Percentiles rank a stretch among this genome's conserved stretches.
Evolutionary conservation across 1,139 yeast genomes (phyloP).

Genomic region (Lodderomyces metapsilosis): DNA sequence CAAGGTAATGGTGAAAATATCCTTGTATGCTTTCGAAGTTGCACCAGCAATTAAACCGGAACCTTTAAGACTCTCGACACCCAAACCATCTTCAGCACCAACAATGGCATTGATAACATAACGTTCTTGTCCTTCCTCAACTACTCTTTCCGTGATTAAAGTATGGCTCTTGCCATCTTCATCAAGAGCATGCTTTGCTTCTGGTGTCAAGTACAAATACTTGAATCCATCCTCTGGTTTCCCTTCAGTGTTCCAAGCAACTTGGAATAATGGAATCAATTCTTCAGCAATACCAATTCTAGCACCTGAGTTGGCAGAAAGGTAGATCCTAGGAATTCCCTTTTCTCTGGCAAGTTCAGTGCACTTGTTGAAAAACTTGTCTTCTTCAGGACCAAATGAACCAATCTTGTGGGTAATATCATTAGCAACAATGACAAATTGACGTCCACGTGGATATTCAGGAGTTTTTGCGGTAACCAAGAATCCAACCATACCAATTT

Average conservation of each 20-base stretch:
- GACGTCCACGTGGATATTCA: conserved; percentile 95
- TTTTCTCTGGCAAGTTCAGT: conserved; percentile 86
- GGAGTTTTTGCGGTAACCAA: conserved; percentile 89
- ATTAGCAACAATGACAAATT: conserved; percentile 87
- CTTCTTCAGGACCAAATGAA: conserved; percentile 98
- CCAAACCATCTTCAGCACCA: conserved; percentile 94
- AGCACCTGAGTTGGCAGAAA: conserved; percentile 98
- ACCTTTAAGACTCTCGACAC: conserved; percentile 97
- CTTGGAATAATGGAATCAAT: conserved; percentile 81
- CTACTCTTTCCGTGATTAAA: conserved; percentile 75
- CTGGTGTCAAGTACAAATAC: conserved; percentile 78
- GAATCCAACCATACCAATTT: conserved; percentile 98
- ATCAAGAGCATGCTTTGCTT: conserved; percentile 59
- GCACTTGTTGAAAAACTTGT: conserved; percentile 83
- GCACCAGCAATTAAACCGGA: conserved; percentile 99
- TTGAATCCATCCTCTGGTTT: conserved; percentile 84
- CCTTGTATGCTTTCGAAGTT: conserved; percentile 95
- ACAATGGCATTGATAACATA: conserved; percentile 78
- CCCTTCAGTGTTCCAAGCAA: conserved; percentile 83
- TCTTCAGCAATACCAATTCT: conserved; percentile 98
- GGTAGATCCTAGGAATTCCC: conserved; percentile 92
- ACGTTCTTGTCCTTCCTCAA: conserved; percentile 83
- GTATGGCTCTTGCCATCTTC: conserved; percentile 58
- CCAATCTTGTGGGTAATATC: conserved; percentile 98
- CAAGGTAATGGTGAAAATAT: conserved; percentile 91